These are phyloP conservation scores for Trichoderma breve DNA, from an alignment of 2,329 filamentous ascomycete genomes.

Conservation along the genomic window DNA sequence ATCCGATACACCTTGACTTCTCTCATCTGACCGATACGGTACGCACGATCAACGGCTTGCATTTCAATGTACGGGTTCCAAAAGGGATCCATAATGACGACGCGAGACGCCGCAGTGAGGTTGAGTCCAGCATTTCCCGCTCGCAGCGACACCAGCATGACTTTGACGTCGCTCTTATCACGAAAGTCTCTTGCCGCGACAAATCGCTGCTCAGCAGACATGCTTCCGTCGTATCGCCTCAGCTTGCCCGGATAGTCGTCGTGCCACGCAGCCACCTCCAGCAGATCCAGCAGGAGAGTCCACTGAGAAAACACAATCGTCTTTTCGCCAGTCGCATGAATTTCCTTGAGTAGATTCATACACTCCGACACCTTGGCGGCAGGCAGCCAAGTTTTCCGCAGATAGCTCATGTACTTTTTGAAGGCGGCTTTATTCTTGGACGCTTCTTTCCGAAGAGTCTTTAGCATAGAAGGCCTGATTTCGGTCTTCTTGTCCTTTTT, in stretches of 20 bases:
- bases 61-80: slow-evolving; percentile 94
- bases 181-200: slow-evolving; percentile 65
- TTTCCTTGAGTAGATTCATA: slow-evolving; percentile 68
- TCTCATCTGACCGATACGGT: slow-evolving; percentile 77
- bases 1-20: slow-evolving; percentile 79
- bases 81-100: slow-evolving; percentile 89
- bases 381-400: slow-evolving; percentile 67
- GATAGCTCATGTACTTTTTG: slow-evolving; percentile 65
- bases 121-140: slow-evolving; percentile 87
- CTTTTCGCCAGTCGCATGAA: slow-evolving; percentile 62
- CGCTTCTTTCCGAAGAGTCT: slow-evolving; percentile 63
- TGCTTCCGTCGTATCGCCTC: slow-evolving; percentile 76
- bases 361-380: slow-evolving; percentile 83
- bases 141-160: slow-evolving; percentile 78
- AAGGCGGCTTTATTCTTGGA: slow-evolving; percentile 63
- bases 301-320: slow-evolving; percentile 77
- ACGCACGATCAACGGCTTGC: slow-evolving; percentile 85
- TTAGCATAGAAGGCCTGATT: slow-evolving; percentile 56
- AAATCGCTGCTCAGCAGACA: slow-evolving; percentile 68
- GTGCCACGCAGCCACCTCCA: slow-evolving; percentile 71
- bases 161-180: slow-evolving; percentile 60
- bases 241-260: slow-evolving; percentile 58
- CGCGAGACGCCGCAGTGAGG: slow-evolving; percentile 75
- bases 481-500: slow-evolving; percentile 43
- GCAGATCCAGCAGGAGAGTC: slow-evolving; percentile 69